These are phyloP conservation scores for Mimosa pudica DNA, from an alignment of 306 rosid species.

Conservation along the genomic window DNA sequence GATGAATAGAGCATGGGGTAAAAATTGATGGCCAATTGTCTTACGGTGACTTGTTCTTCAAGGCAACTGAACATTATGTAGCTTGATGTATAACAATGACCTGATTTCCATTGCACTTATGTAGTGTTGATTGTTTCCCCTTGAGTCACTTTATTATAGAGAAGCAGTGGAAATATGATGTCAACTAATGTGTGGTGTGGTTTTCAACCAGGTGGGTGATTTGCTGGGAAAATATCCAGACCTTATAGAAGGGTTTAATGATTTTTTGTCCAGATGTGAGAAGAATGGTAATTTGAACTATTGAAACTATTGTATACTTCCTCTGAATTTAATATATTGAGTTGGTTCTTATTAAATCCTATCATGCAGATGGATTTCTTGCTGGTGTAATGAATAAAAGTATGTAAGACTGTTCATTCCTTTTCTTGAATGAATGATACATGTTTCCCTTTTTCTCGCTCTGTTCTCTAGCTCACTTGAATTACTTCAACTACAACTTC, in stretches of 20 bases:
- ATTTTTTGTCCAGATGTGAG: constrained; percentile 75
- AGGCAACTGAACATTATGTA: constrained; percentile 1
- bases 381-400: constrained; percentile 91
- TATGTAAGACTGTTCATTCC: constrained; percentile 54
- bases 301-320: constrained; percentile 27
- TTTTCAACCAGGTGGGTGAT: constrained; percentile 62
- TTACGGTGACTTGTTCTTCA: constrained; percentile 16
- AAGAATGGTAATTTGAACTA: constrained; percentile 65
- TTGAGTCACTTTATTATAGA: constrained; percentile 13
- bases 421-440: constrained; percentile 28
- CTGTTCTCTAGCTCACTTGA: constrained; percentile 32
- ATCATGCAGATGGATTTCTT: constrained; percentile 88
- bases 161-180: constrained; percentile 18
- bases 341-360: constrained; percentile 50
- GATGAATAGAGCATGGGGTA: neutral
- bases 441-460: constrained; percentile 34
- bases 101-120: constrained; percentile 24
- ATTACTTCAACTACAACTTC: constrained; percentile 29
- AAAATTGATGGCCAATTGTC: constrained; percentile 19
- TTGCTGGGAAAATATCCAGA: constrained; percentile 78
- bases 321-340: constrained; percentile 28
- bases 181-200: constrained; percentile 30
- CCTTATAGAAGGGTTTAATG: constrained; percentile 75
- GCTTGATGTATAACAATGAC: constrained; percentile 14
- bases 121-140: constrained; percentile 6